phyloP scores from a whole-genome alignment of 2,329 filamentous ascomycete species.

The Hawksworthiomyces lignivorus region DNA sequence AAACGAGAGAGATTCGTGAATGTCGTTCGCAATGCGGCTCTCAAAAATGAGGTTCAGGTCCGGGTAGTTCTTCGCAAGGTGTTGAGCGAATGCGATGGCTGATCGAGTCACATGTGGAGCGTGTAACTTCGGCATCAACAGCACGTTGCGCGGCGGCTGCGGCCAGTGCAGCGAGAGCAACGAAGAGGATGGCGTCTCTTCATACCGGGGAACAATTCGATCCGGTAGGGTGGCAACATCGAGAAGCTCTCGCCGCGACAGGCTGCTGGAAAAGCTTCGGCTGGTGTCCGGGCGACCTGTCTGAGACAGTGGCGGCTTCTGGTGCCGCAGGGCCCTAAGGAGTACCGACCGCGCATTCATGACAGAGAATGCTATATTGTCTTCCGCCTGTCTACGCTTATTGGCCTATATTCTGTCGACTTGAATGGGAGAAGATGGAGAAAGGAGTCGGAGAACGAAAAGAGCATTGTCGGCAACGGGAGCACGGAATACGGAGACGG shows the following conservation, averaged over 20 bases:
- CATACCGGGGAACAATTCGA: slow-evolving; percentile 55
- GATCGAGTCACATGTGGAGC: slow-evolving; percentile 45
- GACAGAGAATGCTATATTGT: not conserved
- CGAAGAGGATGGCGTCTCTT: slow-evolving; percentile 48
- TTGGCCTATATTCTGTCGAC: too few relatives aligned
- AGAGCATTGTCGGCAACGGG: not conserved
- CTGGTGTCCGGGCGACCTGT: too few relatives aligned
- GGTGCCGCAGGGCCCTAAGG: too few relatives aligned
- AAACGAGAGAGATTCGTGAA: slow-evolving; percentile 65
- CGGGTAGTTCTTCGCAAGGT: slow-evolving; percentile 74
- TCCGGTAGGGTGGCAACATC: slow-evolving; percentile 42
- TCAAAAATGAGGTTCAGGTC: slow-evolving; percentile 78
- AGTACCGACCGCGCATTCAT: too few relatives aligned
- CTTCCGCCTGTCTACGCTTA: too few relatives aligned
- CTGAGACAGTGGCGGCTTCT: too few relatives aligned
- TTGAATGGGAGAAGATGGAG: not conserved
- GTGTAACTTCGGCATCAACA: slow-evolving; percentile 52
- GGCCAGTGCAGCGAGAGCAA: slow-evolving; percentile 49
- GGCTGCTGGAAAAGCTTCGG: slow-evolving; percentile 46
- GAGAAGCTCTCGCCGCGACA: slow-evolving; percentile 37
- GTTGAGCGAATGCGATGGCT: slow-evolving; percentile 52
- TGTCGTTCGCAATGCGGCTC: slow-evolving; percentile 59
- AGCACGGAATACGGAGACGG: too few relatives aligned
- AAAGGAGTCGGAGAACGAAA: not conserved
- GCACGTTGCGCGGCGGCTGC: slow-evolving; percentile 46